Conservation (phyloP, 2,329 filamentous ascomycete species). For the Biscogniauxia marginata region DNA sequence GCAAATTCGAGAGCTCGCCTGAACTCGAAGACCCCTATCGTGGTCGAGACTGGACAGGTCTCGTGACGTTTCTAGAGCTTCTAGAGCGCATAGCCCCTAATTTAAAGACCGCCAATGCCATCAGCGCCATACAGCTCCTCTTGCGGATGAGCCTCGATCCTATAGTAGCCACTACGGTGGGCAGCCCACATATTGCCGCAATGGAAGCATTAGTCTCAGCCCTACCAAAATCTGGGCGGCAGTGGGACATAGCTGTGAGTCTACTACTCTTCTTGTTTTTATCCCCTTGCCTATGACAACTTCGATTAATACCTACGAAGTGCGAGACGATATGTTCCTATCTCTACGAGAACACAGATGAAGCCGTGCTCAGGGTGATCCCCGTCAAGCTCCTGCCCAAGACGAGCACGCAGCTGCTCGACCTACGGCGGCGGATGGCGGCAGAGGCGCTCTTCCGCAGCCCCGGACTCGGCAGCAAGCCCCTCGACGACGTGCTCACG, state of each 20-base stretch:
- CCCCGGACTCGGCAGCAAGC: conserved; percentile 38
- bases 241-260: conserved; percentile 46
- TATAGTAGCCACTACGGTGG: conserved; percentile 36
- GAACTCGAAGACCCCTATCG: conserved; percentile 31
- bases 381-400: conserved; percentile 60
- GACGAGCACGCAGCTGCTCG: conserved; percentile 47
- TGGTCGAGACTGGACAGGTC: conserved; percentile 45
- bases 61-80: conserved; percentile 45
- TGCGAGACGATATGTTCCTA: conserved; percentile 49
- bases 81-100: conserved; percentile 38
- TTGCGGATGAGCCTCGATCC: conserved; percentile 56
- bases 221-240: conserved; percentile 36
- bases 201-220: conserved; percentile 43
- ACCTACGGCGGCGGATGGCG: conserved; percentile 66
- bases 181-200: conserved; percentile 31
- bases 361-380: conserved; percentile 53
- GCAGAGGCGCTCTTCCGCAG: conserved; percentile 61
- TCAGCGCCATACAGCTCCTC: conserved; percentile 46
- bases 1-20: conserved; percentile 23
- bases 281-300: not conserved
- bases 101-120: conserved; percentile 35
- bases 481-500: conserved; percentile 42
- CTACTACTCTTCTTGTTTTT: not conserved
- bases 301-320: conserved; percentile 33
- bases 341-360: conserved; percentile 46